phyloP scores from a whole-genome alignment of 2,329 filamentous ascomycete genomes.

The Calonectria ilicicola region DNA sequence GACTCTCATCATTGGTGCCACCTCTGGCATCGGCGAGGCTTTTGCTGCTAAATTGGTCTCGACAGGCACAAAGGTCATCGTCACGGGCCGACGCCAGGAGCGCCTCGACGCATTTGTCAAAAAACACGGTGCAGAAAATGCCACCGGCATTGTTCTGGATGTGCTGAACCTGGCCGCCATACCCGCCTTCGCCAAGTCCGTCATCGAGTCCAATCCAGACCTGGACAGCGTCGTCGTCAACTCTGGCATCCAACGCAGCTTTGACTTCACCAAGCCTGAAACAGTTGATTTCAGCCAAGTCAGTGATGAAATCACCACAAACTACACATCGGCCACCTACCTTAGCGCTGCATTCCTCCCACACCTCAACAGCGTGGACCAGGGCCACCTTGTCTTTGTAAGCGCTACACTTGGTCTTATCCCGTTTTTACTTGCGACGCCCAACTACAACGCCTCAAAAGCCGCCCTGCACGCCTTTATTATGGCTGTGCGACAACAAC shows the following conservation, averaged over 20 bases:
- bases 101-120: slow-evolving; percentile 60
- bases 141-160: slow-evolving; percentile 53
- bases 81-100: slow-evolving; percentile 60
- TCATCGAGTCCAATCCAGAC: slow-evolving; percentile 24
- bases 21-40: slow-evolving; percentile 38
- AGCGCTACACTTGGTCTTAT: slow-evolving; percentile 30
- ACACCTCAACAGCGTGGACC: slow-evolving; percentile 26
- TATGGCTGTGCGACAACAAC: slow-evolving; percentile 30
- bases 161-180: slow-evolving; percentile 55
- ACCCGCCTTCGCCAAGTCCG: slow-evolving; percentile 23
- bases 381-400: slow-evolving; percentile 30
- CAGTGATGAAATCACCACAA: slow-evolving; percentile 32
- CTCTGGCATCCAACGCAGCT: slow-evolving; percentile 62
- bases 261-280: slow-evolving; percentile 41
- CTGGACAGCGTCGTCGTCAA: slow-evolving; percentile 66
- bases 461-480: slow-evolving; percentile 38
- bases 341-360: slow-evolving; percentile 36
- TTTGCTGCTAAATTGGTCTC: slow-evolving; percentile 52
- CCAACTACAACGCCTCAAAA: slow-evolving; percentile 40
- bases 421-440: slow-evolving; percentile 27
- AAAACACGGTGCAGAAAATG: slow-evolving; percentile 53
- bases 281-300: slow-evolving; percentile 42
- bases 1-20: slow-evolving; percentile 55
- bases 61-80: slow-evolving; percentile 57
- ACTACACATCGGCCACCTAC: slow-evolving; percentile 34